phyloP scores from a whole-genome alignment of 805 yeast species.

The Phaffomyces opuntiae region DNA sequence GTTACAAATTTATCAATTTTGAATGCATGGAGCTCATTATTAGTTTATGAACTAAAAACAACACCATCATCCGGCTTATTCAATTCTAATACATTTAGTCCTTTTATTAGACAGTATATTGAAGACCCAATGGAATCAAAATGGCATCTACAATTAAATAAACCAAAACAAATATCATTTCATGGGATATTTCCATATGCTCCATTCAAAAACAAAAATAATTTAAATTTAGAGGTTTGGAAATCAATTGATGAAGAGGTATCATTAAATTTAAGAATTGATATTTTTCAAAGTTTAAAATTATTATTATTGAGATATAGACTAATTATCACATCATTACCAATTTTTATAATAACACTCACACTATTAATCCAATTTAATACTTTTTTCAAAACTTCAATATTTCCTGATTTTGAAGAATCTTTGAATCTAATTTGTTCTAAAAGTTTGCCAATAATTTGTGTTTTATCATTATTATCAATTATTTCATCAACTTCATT shows the following conservation, averaged over 20 bases:
- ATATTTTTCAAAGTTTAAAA: slow-evolving; percentile 54
- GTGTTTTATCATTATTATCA: slow-evolving; percentile 30
- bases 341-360: slow-evolving; percentile 50
- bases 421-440: slow-evolving; percentile 35
- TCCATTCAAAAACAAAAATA: slow-evolving; percentile 35
- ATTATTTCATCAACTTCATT: slow-evolving; percentile 28
- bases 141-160: slow-evolving; percentile 57
- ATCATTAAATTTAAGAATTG: slow-evolving; percentile 32
- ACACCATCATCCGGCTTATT: slow-evolving; percentile 11
- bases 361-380: slow-evolving; percentile 50
- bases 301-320: slow-evolving; percentile 72
- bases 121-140: slow-evolving; percentile 66
- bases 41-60: slow-evolving; percentile 41
- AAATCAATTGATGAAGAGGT: slow-evolving; percentile 22
- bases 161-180: slow-evolving; percentile 31
- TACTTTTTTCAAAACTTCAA: slow-evolving; percentile 30
- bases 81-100: slow-evolving; percentile 33
- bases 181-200: slow-evolving; percentile 70
- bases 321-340: slow-evolving; percentile 63
- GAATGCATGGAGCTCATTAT: slow-evolving; percentile 53
- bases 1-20: slow-evolving; percentile 42
- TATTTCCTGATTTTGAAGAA: slow-evolving; percentile 38
- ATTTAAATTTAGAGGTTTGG: slow-evolving; percentile 42
- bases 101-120: slow-evolving; percentile 63
- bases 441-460: slow-evolving; percentile 22